Conservation (phyloP, 2,329 filamentous ascomycete genomes). For the Trichoderma oligosporum region DNA sequence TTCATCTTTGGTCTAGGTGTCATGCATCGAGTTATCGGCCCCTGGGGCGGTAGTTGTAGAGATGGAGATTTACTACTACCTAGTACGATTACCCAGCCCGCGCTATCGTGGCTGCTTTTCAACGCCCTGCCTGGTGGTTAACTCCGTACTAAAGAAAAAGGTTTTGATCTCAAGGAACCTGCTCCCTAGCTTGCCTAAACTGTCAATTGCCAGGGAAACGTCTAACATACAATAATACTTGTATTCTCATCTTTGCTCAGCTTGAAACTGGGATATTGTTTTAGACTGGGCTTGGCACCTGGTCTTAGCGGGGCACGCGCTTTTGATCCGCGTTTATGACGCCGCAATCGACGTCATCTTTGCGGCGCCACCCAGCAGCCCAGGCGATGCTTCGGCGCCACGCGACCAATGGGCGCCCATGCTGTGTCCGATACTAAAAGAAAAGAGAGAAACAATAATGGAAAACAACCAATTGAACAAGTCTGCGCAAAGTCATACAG, state of each 20-base stretch:
- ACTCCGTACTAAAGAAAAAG: neutral
- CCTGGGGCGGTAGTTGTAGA: no score
- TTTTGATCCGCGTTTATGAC: slow-evolving; percentile 8
- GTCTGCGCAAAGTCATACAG: no score
- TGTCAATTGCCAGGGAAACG: neutral
- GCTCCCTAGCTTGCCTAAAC: neutral
- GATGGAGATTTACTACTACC: no score
- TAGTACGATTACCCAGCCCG: no score
- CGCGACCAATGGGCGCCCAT: neutral
- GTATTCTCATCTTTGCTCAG: neutral
- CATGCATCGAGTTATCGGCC: no score
- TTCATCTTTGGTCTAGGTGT: no score
- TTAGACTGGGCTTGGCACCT: neutral
- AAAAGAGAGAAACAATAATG: neutral
- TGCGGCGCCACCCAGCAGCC: neutral
- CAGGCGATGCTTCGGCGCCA: neutral
- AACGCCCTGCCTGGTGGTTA: no score
- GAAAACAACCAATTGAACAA: no score
- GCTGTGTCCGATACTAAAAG: no score
- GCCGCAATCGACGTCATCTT: slow-evolving; percentile 10
- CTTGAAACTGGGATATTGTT: no score
- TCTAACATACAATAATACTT: no score
- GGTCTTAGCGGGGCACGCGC: neutral
- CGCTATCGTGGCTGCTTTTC: no score
- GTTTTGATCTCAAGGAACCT: neutral